Percentiles rank a stretch among this genome's conserved stretches.
phyloP scores from a whole-genome alignment of 768 basidiomycete genomes.

The Serendipita vermifera region DNA sequence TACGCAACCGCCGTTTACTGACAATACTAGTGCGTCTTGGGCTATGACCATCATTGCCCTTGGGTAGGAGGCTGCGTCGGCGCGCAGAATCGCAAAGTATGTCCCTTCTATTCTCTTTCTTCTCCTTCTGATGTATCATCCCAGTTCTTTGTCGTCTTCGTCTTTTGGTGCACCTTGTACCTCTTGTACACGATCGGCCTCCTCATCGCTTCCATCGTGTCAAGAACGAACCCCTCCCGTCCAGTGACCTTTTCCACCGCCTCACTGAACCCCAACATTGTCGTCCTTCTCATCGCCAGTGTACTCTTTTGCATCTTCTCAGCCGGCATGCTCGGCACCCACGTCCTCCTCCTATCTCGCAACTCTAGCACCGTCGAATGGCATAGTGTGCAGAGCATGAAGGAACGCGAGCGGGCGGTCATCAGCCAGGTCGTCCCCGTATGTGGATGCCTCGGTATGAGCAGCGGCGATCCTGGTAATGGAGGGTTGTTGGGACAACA shows the following conservation, averaged over 20 bases:
- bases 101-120: slow-evolving; percentile 13
- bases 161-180: slow-evolving; percentile 57
- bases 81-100: slow-evolving; percentile 77
- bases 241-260: neutral
- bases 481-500: neutral
- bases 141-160: slow-evolving; percentile 78
- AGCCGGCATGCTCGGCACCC: slow-evolving; percentile 38
- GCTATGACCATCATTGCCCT: slow-evolving; percentile 84
- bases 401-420: slow-evolving; percentile 44
- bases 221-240: slow-evolving; percentile 6
- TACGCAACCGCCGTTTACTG: neutral
- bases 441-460: slow-evolving; percentile 27
- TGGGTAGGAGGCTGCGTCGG: slow-evolving; percentile 96
- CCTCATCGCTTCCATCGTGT: slow-evolving; percentile 30
- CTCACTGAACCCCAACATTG: slow-evolving; percentile 32
- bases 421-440: slow-evolving; percentile 41
- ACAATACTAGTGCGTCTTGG: slow-evolving; percentile 53
- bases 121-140: slow-evolving; percentile 7
- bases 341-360: slow-evolving; percentile 44
- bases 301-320: slow-evolving; percentile 67
- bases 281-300: slow-evolving; percentile 56
- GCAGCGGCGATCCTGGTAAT: neutral
- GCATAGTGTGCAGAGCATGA: slow-evolving; percentile 43
- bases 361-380: slow-evolving; percentile 76
- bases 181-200: slow-evolving; percentile 46